These are phyloP conservation scores for Apium graveolens DNA, from an alignment of 129 eudicot species.

Conservation along the genomic window DNA sequence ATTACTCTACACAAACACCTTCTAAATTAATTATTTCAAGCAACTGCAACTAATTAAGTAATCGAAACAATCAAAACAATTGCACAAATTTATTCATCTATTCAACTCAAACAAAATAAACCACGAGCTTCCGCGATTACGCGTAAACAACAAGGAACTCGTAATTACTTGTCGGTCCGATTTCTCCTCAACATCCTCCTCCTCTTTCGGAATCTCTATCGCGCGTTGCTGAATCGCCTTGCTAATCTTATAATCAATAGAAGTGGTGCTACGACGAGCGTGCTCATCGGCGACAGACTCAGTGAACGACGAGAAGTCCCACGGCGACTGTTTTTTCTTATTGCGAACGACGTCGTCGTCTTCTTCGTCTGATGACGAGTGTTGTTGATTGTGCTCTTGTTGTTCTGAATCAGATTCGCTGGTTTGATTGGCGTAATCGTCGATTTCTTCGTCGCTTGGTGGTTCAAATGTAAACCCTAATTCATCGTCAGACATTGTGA, in stretches of 20 bases:
- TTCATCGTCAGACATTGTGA: background rate
- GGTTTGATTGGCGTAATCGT: conserved; percentile 22
- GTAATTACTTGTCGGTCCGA: conserved; percentile 57
- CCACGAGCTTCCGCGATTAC: background rate
- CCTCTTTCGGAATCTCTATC: conserved; percentile 18
- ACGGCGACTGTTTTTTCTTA: conserved; percentile 60
- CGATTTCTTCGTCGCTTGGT: conserved; percentile 85
- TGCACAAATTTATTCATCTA: background rate
- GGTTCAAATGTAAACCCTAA: conserved; percentile 55
- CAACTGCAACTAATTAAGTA: too few relatives aligned
- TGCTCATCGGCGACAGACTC: conserved; percentile 87
- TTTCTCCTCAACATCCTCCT: conserved; percentile 34
- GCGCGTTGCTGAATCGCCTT: conserved; percentile 37
- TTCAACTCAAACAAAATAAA: too few relatives aligned
- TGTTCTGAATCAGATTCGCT: conserved; percentile 11
- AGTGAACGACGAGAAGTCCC: conserved; percentile 84
- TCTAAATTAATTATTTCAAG: too few relatives aligned
- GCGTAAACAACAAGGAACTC: background rate
- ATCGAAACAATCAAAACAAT: too few relatives aligned
- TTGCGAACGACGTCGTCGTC: background rate
- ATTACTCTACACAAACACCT: too few relatives aligned
- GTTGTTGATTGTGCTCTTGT: conserved; percentile 18
- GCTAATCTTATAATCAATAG: conserved; percentile 66
- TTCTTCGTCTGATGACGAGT: conserved; percentile 4
- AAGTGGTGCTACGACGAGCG: conserved; percentile 76